These are phyloP conservation scores for Dactylellina drechsleri DNA, from an alignment of 2,329 filamentous ascomycete species.

Conservation along the genomic window DNA sequence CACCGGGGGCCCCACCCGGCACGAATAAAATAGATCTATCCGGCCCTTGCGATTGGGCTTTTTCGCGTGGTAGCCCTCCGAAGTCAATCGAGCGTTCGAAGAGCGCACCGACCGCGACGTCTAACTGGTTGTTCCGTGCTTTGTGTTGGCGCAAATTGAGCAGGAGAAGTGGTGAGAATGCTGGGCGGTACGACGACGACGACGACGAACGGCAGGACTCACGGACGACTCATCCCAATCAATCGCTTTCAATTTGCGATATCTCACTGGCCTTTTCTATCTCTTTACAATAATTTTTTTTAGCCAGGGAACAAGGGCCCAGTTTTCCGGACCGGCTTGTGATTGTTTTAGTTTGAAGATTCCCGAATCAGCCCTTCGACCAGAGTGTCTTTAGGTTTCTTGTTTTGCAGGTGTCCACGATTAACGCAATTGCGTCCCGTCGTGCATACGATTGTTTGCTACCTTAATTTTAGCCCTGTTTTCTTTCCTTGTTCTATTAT, in stretches of 20 bases:
- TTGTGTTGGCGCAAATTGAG: conserved; percentile 30
- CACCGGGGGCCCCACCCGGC: conserved; percentile 24
- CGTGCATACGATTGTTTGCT: neutral
- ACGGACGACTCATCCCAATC: conserved; percentile 20
- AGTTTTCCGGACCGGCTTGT: neutral
- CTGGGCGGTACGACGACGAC: no score
- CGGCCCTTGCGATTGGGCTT: conserved; percentile 29
- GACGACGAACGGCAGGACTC: no score
- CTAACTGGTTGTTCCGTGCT: conserved; percentile 39
- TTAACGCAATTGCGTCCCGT: conserved; percentile 31
- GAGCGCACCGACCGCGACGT: conserved; percentile 1
- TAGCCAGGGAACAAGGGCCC: conserved; percentile 10
- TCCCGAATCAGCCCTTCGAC: no score
- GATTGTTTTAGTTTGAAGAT: neutral
- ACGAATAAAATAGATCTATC: neutral
- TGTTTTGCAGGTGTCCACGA: conserved; percentile 4
- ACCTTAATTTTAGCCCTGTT: no score
- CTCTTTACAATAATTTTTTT: neutral
- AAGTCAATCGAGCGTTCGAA: conserved; percentile 37
- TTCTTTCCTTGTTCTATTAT: neutral
- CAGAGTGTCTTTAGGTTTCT: no score
- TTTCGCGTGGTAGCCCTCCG: conserved; percentile 36
- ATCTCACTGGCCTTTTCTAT: neutral
- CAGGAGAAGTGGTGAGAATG: neutral
- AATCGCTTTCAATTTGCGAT: conserved; percentile 19